A percentile compares a stretch with the other conserved stretches of the same genome.
These are phyloP conservation scores for Coix lacrymajobi DNA, from an alignment of 176 grass and related monocot genomes.

Conservation along the genomic window DNA sequence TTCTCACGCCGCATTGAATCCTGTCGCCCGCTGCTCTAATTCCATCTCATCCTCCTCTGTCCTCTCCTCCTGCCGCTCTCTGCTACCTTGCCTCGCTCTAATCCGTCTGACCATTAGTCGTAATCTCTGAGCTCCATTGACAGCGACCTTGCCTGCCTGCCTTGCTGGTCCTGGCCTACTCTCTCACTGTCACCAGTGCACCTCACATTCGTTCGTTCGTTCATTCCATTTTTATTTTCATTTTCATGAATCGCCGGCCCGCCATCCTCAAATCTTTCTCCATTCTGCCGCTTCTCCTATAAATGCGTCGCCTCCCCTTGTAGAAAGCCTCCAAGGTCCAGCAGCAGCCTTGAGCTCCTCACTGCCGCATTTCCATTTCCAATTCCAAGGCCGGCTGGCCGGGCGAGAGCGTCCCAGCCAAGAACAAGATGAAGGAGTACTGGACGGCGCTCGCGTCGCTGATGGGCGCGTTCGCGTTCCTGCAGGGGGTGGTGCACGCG, in stretches of 20 bases:
- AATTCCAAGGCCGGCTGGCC: too few species aligned
- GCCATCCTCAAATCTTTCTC: constrained; percentile 1
- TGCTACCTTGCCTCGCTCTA: background rate
- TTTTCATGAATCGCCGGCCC: background rate
- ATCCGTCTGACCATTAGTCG: background rate
- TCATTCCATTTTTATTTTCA: background rate
- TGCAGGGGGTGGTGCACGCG: constrained; percentile 50
- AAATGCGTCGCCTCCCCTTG: constrained; percentile 14
- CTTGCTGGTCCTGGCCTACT: background rate
- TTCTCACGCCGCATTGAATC: background rate
- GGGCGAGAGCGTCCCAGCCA: too few species aligned
- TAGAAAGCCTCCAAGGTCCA: constrained; percentile 12
- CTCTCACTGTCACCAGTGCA: background rate
- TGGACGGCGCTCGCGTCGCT: constrained; percentile 78
- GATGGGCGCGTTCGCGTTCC: constrained; percentile 78
- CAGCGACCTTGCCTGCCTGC: background rate
- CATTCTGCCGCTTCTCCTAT: constrained; percentile 11
- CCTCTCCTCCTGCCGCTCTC: background rate
- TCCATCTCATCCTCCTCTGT: background rate
- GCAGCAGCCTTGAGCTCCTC: background rate
- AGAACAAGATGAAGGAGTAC: constrained; percentile 80
- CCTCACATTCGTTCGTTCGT: background rate
- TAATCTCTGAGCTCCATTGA: background rate
- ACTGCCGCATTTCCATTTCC: background rate
- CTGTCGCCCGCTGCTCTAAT: background rate